A percentile compares a stretch with the other conserved stretches of the same genome.
phyloP scores from a whole-genome alignment of 108 stramenopile genomes.

The Cyclostephanos invisitatus region DNA sequence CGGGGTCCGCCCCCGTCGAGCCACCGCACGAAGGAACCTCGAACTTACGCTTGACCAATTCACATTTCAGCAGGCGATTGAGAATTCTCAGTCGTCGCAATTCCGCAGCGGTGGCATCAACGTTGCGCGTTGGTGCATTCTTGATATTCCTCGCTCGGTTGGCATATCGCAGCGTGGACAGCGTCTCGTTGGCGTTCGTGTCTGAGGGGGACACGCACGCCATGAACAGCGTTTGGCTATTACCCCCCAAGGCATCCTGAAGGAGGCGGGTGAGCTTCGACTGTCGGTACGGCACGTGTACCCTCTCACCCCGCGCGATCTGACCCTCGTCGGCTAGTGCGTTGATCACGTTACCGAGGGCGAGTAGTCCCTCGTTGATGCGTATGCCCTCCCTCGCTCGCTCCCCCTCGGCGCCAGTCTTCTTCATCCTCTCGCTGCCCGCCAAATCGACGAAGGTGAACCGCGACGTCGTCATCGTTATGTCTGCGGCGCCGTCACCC shows the following conservation, averaged over 20 bases:
- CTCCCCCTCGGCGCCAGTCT: slow-evolving; percentile 89
- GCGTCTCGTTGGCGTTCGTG: slow-evolving; percentile 89
- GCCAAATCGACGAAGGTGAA: slow-evolving; percentile 90
- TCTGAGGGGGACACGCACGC: slow-evolving; percentile 90
- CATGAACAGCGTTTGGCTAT: slow-evolving; percentile 90
- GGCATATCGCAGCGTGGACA: slow-evolving; percentile 93
- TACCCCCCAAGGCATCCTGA: slow-evolving; percentile 95
- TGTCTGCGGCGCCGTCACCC: slow-evolving; percentile 57
- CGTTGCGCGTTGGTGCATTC: slow-evolving; percentile 82
- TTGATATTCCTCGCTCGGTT: slow-evolving; percentile 95
- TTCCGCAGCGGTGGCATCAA: slow-evolving; percentile 78
- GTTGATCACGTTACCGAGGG: slow-evolving; percentile 97
- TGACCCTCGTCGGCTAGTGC: slow-evolving; percentile 92
- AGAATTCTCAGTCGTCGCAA: slow-evolving; percentile 79
- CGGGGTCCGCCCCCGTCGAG: background rate
- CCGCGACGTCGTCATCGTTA: slow-evolving; percentile 58
- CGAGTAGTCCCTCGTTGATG: slow-evolving; percentile 95
- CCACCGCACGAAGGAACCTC: background rate
- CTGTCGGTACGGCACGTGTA: slow-evolving; percentile 89
- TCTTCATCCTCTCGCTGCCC: slow-evolving; percentile 92
- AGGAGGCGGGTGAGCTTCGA: slow-evolving; percentile 93
- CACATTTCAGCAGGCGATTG: slow-evolving; percentile 63
- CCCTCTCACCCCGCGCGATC: slow-evolving; percentile 61
- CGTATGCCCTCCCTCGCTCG: slow-evolving; percentile 89
- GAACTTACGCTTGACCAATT: slow-evolving; percentile 67